Conservation (phyloP, 805 yeast genomes). For the Maudiozyma saulgeensis region DNA sequence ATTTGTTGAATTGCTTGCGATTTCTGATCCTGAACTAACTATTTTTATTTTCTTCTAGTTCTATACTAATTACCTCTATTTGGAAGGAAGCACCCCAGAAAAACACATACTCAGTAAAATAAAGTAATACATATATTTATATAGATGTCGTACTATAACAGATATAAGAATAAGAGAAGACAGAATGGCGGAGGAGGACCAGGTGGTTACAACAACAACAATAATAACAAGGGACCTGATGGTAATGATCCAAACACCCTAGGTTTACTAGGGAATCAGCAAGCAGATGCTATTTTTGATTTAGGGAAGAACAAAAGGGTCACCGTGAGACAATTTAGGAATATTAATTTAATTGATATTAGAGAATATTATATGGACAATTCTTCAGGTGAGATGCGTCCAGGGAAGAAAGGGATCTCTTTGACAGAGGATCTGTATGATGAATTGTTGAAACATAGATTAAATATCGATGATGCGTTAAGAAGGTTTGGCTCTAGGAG, state of each 20-base stretch:
- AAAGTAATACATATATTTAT: too few species aligned
- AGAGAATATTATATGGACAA: conserved; percentile 67
- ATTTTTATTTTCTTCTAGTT: too few species aligned
- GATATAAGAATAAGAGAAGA: conserved; percentile 21
- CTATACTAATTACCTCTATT: too few species aligned
- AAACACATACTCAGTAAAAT: too few species aligned
- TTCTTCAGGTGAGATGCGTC: conserved; percentile 51
- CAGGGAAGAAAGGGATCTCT: conserved; percentile 62
- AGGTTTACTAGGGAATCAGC: conserved; percentile 10
- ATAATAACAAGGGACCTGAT: conserved; percentile 1
- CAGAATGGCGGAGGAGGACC: conserved; percentile 5
- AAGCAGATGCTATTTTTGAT: conserved; percentile 29
- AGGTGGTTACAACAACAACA: conserved; percentile 3
- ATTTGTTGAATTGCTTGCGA: too few species aligned
- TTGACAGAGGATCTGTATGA: conserved; percentile 31
- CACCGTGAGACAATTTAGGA: conserved; percentile 63
- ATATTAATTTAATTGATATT: conserved; percentile 62
- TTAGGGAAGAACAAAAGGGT: conserved; percentile 57
- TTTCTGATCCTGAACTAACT: too few species aligned
- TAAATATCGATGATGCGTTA: conserved; percentile 30
- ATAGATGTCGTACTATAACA: conserved; percentile 25
- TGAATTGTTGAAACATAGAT: conserved; percentile 27
- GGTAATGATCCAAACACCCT: conserved; percentile 1
- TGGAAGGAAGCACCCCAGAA: too few species aligned
- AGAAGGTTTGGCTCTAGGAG: conserved; percentile 30